phyloP scores from a whole-genome alignment of 352 stramenopile genomes.

The Globisporangium ultimum region DNA sequence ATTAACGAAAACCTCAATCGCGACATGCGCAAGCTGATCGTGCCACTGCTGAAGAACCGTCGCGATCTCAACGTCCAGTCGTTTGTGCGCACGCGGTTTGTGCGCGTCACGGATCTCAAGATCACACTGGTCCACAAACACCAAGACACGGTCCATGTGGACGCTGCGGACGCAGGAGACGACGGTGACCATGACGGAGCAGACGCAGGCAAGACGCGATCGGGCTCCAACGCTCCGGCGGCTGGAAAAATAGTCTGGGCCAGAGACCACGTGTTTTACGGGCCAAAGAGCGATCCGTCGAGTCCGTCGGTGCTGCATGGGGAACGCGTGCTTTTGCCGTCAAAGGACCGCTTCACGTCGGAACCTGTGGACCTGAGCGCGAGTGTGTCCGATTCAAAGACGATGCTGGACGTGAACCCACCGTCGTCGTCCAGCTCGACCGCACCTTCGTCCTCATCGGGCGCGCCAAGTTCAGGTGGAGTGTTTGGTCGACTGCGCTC shows the following conservation, averaged over 20 bases:
- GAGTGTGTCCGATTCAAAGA: conserved; percentile 52
- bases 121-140: conserved; percentile 62
- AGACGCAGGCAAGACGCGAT: conserved; percentile 3
- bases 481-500: conserved; percentile 50
- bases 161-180: conserved; percentile 13
- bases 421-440: conserved; percentile 2
- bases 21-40: conserved; percentile 68
- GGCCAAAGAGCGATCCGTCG: conserved; percentile 54
- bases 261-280: conserved; percentile 64
- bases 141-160: conserved; percentile 56
- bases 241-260: conserved; percentile 35
- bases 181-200: conserved; percentile 13
- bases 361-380: conserved; percentile 59
- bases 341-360: conserved; percentile 51
- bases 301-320: conserved; percentile 59
- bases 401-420: conserved; percentile 36
- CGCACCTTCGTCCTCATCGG: conserved; percentile 20
- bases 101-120: conserved; percentile 62
- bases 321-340: conserved; percentile 24
- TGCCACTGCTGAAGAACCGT: conserved; percentile 66
- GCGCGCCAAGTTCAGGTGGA: conserved; percentile 18
- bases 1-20: conserved; percentile 58
- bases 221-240: not conserved
- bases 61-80: conserved; percentile 65
- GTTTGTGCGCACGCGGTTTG: conserved; percentile 57